Conservation (phyloP, 2,329 filamentous ascomycete species). For the Claviceps sp. region DNA sequence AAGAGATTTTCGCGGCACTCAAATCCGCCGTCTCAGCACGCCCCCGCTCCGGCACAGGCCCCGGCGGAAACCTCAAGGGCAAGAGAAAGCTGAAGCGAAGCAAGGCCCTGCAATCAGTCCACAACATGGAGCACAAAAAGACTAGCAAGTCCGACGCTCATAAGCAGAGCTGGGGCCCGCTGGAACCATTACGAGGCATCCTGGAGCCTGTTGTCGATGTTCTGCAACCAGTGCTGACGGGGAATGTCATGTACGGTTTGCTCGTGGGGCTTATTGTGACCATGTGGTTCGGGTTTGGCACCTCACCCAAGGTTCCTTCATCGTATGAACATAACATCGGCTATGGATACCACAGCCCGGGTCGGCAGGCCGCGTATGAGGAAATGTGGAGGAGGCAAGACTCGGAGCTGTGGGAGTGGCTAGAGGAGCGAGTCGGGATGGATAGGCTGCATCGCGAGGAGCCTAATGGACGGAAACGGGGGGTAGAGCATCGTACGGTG, state of each 20-base stretch:
- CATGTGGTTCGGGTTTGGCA: constrained; percentile 57
- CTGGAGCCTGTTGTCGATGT: constrained; percentile 59
- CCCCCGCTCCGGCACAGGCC: constrained; percentile 33
- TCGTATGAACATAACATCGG: constrained; percentile 21
- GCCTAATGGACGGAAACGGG: constrained; percentile 27
- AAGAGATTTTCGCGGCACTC: constrained; percentile 62
- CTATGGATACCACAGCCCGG: constrained; percentile 30
- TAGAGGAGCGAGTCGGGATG: constrained; percentile 73
- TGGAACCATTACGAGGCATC: constrained; percentile 64
- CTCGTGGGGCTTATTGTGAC: constrained; percentile 61
- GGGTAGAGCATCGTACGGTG: constrained; percentile 39
- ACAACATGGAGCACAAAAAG: constrained; percentile 26
- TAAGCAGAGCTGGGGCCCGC: constrained; percentile 54
- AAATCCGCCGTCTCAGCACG: constrained; percentile 60
- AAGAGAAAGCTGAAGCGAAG: constrained; percentile 50
- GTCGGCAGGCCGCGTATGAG: constrained; percentile 73
- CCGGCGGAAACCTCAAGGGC: constrained; percentile 35
- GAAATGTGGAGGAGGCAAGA: constrained; percentile 87
- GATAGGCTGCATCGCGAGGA: constrained; percentile 37
- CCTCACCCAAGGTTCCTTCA: constrained; percentile 25
- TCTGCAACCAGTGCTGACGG: constrained; percentile 56
- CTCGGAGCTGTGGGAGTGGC: constrained; percentile 82
- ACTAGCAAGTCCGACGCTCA: constrained; percentile 27
- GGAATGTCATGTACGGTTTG: constrained; percentile 65
- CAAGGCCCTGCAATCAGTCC: constrained; percentile 31